Evolutionary conservation across 495 filamentous ascomycete genomes (phyloP), one percentile per base, ranked within the genome.

Genomic region (Penicillium steckii): DNA sequence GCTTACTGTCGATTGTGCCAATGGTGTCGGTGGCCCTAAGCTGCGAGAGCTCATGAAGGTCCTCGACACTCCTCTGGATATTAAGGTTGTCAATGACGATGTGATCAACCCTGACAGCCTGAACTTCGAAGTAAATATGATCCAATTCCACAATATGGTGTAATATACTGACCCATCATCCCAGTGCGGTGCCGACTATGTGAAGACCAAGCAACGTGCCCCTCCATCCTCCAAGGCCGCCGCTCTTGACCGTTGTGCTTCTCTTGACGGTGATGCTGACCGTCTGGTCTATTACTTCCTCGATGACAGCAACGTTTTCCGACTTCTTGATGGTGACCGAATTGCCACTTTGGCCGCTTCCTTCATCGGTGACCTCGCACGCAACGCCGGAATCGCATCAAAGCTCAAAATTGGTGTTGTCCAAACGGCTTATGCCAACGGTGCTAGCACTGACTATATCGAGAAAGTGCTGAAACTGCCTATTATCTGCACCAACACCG

Each of bases 391-490:
- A 5, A 79, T 98, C 22, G 76, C 83, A 32, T 81, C 86, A 15
- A 83, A 90, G 40, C 76, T 97, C 46, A 90, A 85, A 62, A 90
- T 97, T 53, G 93, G 92, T 53, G 89, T 98, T 33, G 85, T 98
- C 5, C 95, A 98, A 70, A 97, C 94, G 4, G 94, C 94, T 17
- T 98, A 98, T 67, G 95, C 94, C 68, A 98, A 98, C 67, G 94
- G 95, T 29, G 83, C 91, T n/a, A 90, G 86, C 66, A 98, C 95
- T 12, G 83, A 88, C 48, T 97, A 96, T 69, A 87, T 98, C 46
- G 82, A 85, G 50, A 85, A 94, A 63, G 86, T 87, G 50, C 82
- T 98, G 22, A 89, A 90, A 60, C 84, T 98, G 21, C 90, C 90
- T 17, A 90, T 94, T 18, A 83, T 93, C 48, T 97, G 89, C 80